Evolutionary conservation across 106 monocot genomes (phyloP).

Genomic region (Acorus calamus): DNA sequence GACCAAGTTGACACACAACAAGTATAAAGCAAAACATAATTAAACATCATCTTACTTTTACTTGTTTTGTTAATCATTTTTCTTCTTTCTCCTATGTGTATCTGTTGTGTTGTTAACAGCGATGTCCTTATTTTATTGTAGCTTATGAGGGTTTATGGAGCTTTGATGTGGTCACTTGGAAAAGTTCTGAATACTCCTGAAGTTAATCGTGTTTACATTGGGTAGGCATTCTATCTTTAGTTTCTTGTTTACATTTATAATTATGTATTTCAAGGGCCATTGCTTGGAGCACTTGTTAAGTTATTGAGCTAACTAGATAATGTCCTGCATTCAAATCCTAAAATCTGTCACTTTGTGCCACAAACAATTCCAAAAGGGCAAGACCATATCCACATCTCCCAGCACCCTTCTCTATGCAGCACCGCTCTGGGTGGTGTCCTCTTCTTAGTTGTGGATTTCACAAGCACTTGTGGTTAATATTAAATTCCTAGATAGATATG

Average conservation of each 20-base stretch:
- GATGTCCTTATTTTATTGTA: slow-evolving; percentile 19
- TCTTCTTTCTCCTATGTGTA: neutral
- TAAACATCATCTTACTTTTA: neutral
- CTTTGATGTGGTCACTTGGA: slow-evolving; percentile 91
- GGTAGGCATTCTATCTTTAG: slow-evolving; percentile 27
- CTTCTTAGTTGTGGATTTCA: too few species aligned
- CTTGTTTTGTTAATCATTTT: neutral
- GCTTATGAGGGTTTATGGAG: slow-evolving; percentile 99
- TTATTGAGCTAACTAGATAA: too few species aligned
- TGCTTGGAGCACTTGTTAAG: too few species aligned
- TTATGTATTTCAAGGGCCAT: neutral
- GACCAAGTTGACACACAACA: slow-evolving; percentile 95
- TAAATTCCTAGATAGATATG: too few species aligned
- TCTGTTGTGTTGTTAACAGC: neutral
- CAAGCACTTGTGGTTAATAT: too few species aligned
- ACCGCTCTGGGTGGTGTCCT: too few species aligned
- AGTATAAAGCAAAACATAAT: slow-evolving; percentile 12
- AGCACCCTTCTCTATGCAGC: too few species aligned
- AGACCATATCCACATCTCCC: too few species aligned
- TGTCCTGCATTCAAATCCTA: too few species aligned
- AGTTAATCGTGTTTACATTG: slow-evolving; percentile 90
- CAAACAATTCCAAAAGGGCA: too few species aligned
- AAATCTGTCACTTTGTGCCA: too few species aligned
- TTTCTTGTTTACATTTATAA: neutral
- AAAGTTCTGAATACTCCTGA: slow-evolving; percentile 94